Conservation (phyloP, 2,329 filamentous ascomycete species). For the Cladosporium sp. region DNA sequence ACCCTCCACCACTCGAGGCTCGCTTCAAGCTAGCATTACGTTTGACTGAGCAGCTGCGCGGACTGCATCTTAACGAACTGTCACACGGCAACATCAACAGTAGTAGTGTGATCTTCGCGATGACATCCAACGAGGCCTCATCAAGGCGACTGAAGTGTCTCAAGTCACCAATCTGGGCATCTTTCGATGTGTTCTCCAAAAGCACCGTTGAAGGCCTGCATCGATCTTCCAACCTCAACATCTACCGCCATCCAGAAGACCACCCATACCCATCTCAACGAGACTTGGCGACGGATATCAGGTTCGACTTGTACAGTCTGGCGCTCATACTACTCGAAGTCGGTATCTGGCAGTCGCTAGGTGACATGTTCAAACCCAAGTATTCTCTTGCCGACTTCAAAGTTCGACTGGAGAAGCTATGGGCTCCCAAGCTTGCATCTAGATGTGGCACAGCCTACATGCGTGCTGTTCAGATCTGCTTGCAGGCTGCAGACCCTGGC, state of each 20-base stretch:
- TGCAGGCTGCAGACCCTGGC: constrained; percentile 63
- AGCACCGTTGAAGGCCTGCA: constrained; percentile 49
- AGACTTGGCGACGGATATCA: constrained; percentile 51
- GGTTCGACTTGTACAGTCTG: constrained; percentile 69
- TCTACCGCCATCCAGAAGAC: constrained; percentile 68
- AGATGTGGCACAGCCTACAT: constrained; percentile 74
- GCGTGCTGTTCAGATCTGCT: constrained; percentile 72
- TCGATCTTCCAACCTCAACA: constrained; percentile 52
- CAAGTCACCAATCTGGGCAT: constrained; percentile 68
- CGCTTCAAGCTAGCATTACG: constrained; percentile 76
- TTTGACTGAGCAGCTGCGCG: constrained; percentile 70
- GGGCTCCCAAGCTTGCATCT: constrained; percentile 64
- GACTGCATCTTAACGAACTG: constrained; percentile 69
- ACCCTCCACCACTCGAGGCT: constrained; percentile 68
- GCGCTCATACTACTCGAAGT: constrained; percentile 74
- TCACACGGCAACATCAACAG: constrained; percentile 71
- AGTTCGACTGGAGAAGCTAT: constrained; percentile 63
- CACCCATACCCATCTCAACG: constrained; percentile 39
- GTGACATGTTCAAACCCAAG: constrained; percentile 60
- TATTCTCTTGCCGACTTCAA: constrained; percentile 64
- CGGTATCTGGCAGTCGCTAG: constrained; percentile 72
- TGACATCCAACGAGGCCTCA: constrained; percentile 48
- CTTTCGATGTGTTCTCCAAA: constrained; percentile 72
- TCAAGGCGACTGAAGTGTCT: constrained; percentile 56
- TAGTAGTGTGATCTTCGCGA: constrained; percentile 68